A percentile compares a stretch with the other conserved stretches of the same genome.
Conservation (phyloP, 257 asterid genomes). For the Mitragyna speciosa region DNA sequence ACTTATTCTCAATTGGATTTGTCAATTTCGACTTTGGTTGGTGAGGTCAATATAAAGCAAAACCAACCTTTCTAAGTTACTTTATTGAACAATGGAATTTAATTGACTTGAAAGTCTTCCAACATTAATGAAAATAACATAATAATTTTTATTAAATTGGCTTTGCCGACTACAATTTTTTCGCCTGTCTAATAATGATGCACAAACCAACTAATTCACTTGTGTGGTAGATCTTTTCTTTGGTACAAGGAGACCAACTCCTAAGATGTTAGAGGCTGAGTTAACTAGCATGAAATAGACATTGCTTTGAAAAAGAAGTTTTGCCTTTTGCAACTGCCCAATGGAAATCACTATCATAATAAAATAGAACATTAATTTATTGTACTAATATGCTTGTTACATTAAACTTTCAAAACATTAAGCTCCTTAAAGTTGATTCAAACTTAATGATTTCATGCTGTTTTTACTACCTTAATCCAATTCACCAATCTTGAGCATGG, state of each 20-base stretch:
- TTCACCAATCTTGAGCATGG: background rate
- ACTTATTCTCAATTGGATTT: constrained; percentile 9
- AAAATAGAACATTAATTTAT: background rate
- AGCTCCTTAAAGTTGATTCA: background rate
- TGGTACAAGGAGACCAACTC: no score
- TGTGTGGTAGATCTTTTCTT: no score
- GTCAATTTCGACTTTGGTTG: background rate
- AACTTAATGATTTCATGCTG: background rate
- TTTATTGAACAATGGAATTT: background rate
- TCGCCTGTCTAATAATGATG: background rate
- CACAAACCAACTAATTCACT: background rate
- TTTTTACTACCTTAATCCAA: background rate
- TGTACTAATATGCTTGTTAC: background rate
- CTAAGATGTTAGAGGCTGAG: no score
- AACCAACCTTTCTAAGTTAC: background rate
- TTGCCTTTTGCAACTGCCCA: background rate
- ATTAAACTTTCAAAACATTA: background rate
- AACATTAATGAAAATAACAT: background rate
- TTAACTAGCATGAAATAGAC: background rate
- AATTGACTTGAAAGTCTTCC: background rate
- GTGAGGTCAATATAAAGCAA: background rate
- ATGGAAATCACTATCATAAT: background rate
- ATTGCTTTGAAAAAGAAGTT: background rate
- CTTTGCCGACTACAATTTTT: background rate
- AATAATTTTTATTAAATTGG: background rate